Evolutionary conservation across 768 basidiomycete genomes (phyloP), one percentile per base, ranked within the genome.

Genomic region (Porphyrellus cyaneotinctus): DNA sequence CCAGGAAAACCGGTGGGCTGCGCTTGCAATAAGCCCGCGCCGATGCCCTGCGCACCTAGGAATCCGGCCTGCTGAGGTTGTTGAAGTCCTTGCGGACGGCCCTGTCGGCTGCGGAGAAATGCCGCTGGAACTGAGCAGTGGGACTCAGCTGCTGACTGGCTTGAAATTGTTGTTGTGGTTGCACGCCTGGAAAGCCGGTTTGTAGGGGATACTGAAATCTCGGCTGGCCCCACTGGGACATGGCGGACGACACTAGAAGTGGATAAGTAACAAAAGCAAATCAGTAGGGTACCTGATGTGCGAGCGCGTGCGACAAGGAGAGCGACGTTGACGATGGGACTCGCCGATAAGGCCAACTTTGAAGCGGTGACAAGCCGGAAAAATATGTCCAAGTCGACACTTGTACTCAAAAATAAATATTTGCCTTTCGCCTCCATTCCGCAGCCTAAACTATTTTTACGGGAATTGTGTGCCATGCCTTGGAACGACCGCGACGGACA

Each of bases 151-250:
- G 65, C 51, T 73, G 75, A 5, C 51, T 56, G 11, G 66, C 68
- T 36, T 74, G 73, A 51, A 75, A 72, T 14, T 66, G 71, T 59
- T 75, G 77, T 54, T 81, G 81, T 26, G 74, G 76, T 58, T 77
- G 77, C 51, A 61, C 63, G 46, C 63, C 64, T 53, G 73, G 78
- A 68, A 79, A 85, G 14, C 86, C 88, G 3, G 88, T 87, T 58
- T 87, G 87, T 67, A 84, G 73, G 30, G 88, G 84, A 64, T 87
- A 85, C 70, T 90, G 87, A 63, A 75, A 85, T 33, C 82, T 81
- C 22, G 78, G 79, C 68, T 84, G 85, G 47, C 76, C 77, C 87
- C 88, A 91, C 71, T 88, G 87, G 62, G 87, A 81, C 88, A 91
- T 90, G 65, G 61, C 74, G 64, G 26, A 26, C 1, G 17, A 54